A percentile compares a stretch with the other conserved stretches of the same genome.
phyloP scores from a whole-genome alignment of 257 asterid species.

The Phtheirospermum japonicum region DNA sequence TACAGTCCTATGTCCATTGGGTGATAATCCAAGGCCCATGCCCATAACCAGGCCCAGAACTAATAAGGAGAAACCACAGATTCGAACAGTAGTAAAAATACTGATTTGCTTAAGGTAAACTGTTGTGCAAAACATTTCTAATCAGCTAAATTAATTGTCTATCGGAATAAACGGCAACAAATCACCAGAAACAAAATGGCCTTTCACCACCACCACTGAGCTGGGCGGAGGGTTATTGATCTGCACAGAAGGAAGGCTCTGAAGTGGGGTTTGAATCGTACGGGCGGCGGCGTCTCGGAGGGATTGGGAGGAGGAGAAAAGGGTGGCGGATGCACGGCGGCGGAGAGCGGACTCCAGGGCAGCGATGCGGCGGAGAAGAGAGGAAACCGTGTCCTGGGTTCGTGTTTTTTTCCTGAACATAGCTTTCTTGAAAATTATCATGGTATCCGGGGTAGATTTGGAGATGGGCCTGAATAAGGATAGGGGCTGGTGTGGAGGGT shows the following conservation, averaged over 20 bases:
- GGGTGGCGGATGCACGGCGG: conserved; percentile 33
- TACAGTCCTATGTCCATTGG: too few relatives aligned
- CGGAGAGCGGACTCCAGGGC: conserved; percentile 64
- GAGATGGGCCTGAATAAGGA: conserved; percentile 26
- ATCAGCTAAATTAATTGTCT: too few relatives aligned
- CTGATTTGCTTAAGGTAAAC: too few relatives aligned
- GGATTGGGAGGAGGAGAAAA: conserved; percentile 39
- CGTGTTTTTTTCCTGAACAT: conserved; percentile 26
- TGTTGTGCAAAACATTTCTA: too few relatives aligned
- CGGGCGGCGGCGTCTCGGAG: conserved; percentile 78
- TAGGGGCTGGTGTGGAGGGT: conserved; percentile 33
- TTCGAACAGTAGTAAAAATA: too few relatives aligned
- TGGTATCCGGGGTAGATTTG: conserved; percentile 26
- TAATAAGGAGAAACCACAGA: too few relatives aligned
- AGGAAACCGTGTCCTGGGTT: conserved; percentile 39
- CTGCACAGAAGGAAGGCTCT: conserved; percentile 74
- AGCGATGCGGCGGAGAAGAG: conserved; percentile 74
- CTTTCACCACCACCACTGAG: too few relatives aligned
- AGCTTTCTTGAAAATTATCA: too few relatives aligned
- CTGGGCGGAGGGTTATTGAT: conserved; percentile 79
- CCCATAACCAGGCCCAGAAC: too few relatives aligned
- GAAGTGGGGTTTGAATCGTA: conserved; percentile 72
- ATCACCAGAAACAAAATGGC: too few relatives aligned
- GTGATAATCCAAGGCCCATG: too few relatives aligned
- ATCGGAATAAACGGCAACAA: too few relatives aligned